Base-by-base conservation (phyloP, 129 eudicot genomes). In the Smallanthus sonchifolius region DNA sequence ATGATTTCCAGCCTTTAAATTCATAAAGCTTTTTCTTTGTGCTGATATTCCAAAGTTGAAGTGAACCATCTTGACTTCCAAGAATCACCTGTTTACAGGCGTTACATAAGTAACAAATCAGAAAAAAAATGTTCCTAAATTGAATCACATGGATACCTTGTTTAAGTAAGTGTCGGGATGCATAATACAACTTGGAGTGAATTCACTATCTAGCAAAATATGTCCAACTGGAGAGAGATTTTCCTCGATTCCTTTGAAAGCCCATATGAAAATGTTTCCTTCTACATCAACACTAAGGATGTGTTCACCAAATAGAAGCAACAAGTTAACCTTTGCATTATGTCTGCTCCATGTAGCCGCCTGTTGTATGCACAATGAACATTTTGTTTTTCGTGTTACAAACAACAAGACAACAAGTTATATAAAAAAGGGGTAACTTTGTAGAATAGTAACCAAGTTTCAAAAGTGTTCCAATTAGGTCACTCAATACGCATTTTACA, bases 151-250 rank as follows among this genome's bases (percentile, higher is more conserved):
- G 35, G 13, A 70, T 82, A 91, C 99, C 99, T 95, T 95, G 79
- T 95, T 91, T 80, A 95, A 77, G 77, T 95, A 95, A 66, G 99
- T 91, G 81, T 91, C 99, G 16, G 99, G 99, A 79, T 95, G 99
- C 94, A 88, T 91, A 61, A 95, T 80, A 79, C 99, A 95, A 73
- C 83, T 87, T 44, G 99, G 96, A 43, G 76, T 83, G 84, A 91
- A 85, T 45, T 87, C 81, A 44, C 69, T 81, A 52, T 81, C 97
- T 15, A 88, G 81, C 51, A 83, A 67, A 63, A 95, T 88, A 68
- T 88, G 92, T 44, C 90, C 96, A 74, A 87, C 67, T 20, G 99
- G 99, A 75, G 89, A 66, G 6, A 60, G 81, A 82, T 84, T 87
- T 71, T 88, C 84, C 16, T 89, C 86, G 3, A 79, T 74, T 65